Conservation (phyloP, 2,329 filamentous ascomycete genomes). For the Thielaviopsis cerberus region DNA sequence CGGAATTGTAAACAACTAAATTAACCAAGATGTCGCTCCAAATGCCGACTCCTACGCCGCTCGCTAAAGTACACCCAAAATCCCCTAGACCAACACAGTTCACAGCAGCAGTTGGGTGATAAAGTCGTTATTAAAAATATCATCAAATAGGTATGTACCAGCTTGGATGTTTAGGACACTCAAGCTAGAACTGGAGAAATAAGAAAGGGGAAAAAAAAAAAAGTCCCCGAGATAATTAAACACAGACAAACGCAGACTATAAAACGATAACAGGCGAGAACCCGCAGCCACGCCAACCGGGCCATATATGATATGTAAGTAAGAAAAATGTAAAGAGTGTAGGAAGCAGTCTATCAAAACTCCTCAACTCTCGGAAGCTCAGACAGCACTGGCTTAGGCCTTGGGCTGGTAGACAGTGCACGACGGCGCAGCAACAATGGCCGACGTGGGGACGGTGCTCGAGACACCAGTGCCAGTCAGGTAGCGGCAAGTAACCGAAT, state of each 20-base stretch:
- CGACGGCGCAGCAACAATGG: neutral
- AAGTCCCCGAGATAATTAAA: neutral
- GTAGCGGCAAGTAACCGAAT: slow-evolving; percentile 9
- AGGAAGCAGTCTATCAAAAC: neutral
- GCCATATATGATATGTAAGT: neutral
- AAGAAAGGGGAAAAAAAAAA: too few relatives aligned
- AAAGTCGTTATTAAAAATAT: neutral
- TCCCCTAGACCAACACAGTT: too few relatives aligned
- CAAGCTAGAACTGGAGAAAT: neutral
- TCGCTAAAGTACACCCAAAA: too few relatives aligned
- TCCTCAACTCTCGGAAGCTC: neutral
- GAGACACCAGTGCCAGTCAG: slow-evolving; percentile 5
- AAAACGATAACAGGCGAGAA: neutral
- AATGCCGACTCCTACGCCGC: too few relatives aligned
- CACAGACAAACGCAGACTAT: neutral
- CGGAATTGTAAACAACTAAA: too few relatives aligned
- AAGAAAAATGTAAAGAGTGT: neutral
- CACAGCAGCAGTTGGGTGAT: too few relatives aligned
- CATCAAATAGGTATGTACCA: neutral
- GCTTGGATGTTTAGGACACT: neutral
- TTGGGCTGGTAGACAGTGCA: slow-evolving; percentile 5
- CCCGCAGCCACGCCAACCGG: neutral
- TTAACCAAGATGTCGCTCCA: too few relatives aligned
- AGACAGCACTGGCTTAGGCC: neutral
- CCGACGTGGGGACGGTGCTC: neutral